A percentile compares a stretch with the other conserved stretches of the same genome.
Conservation (phyloP, 176 grass and related monocot genomes). For the Triticum dicoccoides region DNA sequence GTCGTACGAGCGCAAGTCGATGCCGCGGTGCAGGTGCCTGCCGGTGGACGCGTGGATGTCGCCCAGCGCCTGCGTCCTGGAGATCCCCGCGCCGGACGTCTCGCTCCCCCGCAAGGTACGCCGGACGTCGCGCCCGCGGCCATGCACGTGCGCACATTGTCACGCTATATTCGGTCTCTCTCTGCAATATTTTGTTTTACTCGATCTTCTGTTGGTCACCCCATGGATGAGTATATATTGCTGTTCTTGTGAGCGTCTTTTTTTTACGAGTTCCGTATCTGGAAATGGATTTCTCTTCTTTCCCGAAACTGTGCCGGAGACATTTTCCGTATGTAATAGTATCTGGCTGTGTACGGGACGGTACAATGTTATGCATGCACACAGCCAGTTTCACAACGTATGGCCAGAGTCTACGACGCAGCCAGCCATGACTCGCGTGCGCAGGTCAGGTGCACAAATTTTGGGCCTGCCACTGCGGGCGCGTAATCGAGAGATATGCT, state of each 20-base stretch:
- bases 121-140: background rate
- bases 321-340: background rate
- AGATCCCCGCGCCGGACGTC: constrained; percentile 76
- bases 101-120: constrained; percentile 96
- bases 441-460: background rate
- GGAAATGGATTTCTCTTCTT: background rate
- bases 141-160: constrained; percentile 14
- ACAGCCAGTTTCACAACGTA: no score
- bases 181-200: background rate
- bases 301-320: background rate
- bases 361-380: no score
- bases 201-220: background rate
- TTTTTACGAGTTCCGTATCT: background rate
- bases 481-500: no score
- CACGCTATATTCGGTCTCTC: no score
- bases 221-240: background rate
- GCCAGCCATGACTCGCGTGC: background rate
- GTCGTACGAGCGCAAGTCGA: constrained; percentile 87
- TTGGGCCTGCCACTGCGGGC: background rate
- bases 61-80: constrained; percentile 66
- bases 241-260: no score
- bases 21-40: constrained; percentile 84
- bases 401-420: background rate
- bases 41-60: constrained; percentile 59
- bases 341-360: background rate